Base-by-base conservation (phyloP, 164 flowering plant species). In the Taxillus chinensis region DNA sequence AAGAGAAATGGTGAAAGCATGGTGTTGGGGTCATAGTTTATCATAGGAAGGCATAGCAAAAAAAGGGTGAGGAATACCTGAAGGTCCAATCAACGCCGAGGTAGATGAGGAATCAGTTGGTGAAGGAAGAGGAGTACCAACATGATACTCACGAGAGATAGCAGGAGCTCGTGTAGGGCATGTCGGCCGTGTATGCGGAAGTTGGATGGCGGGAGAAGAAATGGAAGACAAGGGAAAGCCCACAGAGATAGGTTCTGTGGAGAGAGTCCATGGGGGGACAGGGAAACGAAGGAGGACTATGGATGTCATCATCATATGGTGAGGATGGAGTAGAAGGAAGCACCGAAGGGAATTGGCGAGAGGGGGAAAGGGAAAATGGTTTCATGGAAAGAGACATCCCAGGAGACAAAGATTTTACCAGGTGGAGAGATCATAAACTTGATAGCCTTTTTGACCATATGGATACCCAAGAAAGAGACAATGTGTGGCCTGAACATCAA, bases 381-480 rank as follows among this genome's bases (percentile, higher is more conserved):
- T n/a, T n/a, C n/a, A n/a, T n/a, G n/a, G n/a, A n/a, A n/a, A n/a
- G n/a, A 9, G 17, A 70, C 65, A 70, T 62, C 69, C 42, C 46
- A 48, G 2, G 63, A 66, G 54, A 66, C 39, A 39, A 61, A 56
- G 3, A 57, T 27, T 51, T 65, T 53, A 38, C 38, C 17, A 2
- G n/a, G 52, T 62, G 40, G 48, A 38, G 37, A 70, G 59, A 57
- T 68, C 65, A n/a, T 43, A 61, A 39, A 67, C 45, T 11, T n/a
- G n/a, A n/a, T n/a, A n/a, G n/a, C n/a, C n/a, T n/a, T n/a, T n/a
- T n/a, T n/a, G n/a, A n/a, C n/a, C n/a, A n/a, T n/a, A n/a, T n/a
- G n/a, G n/a, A n/a, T n/a, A n/a, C n/a, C n/a, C n/a, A n/a, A n/a
- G n/a, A 41, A 71, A 71, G 39, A 67, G 11, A 59, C 71, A 57